Percentiles rank a stretch among this genome's conserved stretches.
These are phyloP conservation scores for Yamadazyma sp. DNA, from an alignment of 1,139 yeast species.

Conservation along the genomic window DNA sequence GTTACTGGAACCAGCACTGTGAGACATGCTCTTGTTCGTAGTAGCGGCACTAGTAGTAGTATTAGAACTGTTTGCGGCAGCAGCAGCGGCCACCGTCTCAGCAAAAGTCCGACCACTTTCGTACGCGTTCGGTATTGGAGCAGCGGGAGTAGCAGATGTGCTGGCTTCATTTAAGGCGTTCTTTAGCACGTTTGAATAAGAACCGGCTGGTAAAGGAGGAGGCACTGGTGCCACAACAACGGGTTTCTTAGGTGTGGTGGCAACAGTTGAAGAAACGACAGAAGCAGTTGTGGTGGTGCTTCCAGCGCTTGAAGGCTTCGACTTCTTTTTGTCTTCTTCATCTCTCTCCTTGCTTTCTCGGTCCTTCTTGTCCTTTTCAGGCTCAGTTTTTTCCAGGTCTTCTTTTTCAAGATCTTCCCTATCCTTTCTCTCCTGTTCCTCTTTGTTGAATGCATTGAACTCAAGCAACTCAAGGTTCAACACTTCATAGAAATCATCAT, in stretches of 20 bases:
- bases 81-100: constrained; percentile 17
- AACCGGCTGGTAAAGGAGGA: constrained; percentile 20
- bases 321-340: constrained; percentile 9
- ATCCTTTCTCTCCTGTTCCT: constrained; percentile 16
- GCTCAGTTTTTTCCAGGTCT: constrained; percentile 6
- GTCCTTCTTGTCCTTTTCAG: constrained; percentile 4
- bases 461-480: constrained; percentile 64
- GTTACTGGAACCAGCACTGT: constrained; percentile 12
- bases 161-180: constrained; percentile 10
- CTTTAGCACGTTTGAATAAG: constrained; percentile 25
- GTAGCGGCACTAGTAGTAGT: constrained; percentile 13
- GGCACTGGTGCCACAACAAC: constrained; percentile 11
- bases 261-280: not conserved
- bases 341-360: constrained; percentile 4
- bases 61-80: constrained; percentile 3
- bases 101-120: constrained; percentile 19
- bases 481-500: constrained; percentile 89
- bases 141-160: constrained; percentile 10
- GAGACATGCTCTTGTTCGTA: constrained; percentile 15
- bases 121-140: constrained; percentile 12
- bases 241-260: constrained; percentile 1
- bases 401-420: constrained; percentile 10
- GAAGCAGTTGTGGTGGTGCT: constrained; percentile 3
- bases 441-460: constrained; percentile 29
- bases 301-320: constrained; percentile 4